Percentiles rank a stretch among this genome's conserved stretches.
These are phyloP conservation scores for Filobasidium wieringae DNA, from an alignment of 768 basidiomycete genomes.

Conservation along the genomic window DNA sequence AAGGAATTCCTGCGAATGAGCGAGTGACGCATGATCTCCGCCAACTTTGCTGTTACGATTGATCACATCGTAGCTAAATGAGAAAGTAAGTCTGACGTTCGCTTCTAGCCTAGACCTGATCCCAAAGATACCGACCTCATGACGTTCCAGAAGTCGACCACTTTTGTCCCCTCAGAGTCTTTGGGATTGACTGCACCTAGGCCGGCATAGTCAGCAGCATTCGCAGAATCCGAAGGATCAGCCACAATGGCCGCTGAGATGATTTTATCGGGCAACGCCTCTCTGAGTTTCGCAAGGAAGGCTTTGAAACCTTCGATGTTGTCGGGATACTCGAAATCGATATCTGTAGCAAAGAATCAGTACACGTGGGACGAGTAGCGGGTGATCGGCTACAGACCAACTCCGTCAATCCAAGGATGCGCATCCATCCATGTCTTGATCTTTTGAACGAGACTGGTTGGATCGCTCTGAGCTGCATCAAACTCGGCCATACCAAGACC, in stretches of 20 bases:
- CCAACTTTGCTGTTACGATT: not conserved
- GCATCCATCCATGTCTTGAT: too few relatives aligned
- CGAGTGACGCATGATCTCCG: not conserved
- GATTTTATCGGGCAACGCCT: not conserved
- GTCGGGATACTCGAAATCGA: not conserved
- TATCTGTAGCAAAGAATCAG: too few relatives aligned
- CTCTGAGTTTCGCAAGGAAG: not conserved
- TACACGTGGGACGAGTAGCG: too few relatives aligned
- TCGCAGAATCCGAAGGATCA: not conserved
- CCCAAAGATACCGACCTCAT: not conserved
- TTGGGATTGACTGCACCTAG: not conserved
- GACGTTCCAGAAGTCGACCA: not conserved
- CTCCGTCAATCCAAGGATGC: too few relatives aligned
- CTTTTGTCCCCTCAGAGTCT: not conserved
- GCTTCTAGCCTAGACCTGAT: not conserved
- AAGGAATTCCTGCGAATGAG: not conserved
- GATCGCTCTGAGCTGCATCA: too few relatives aligned
- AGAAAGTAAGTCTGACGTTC: not conserved
- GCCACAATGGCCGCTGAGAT: not conserved
- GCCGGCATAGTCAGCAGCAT: not conserved
- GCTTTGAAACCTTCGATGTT: not conserved
- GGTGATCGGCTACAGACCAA: too few relatives aligned
- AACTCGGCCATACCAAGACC: too few relatives aligned
- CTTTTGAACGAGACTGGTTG: too few relatives aligned
- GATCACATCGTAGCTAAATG: not conserved